Percentiles rank a stretch among this genome's conserved stretches.
Evolutionary conservation across 768 basidiomycete species (phyloP).

Genomic region (Chalciporus pseudorubinellus): DNA sequence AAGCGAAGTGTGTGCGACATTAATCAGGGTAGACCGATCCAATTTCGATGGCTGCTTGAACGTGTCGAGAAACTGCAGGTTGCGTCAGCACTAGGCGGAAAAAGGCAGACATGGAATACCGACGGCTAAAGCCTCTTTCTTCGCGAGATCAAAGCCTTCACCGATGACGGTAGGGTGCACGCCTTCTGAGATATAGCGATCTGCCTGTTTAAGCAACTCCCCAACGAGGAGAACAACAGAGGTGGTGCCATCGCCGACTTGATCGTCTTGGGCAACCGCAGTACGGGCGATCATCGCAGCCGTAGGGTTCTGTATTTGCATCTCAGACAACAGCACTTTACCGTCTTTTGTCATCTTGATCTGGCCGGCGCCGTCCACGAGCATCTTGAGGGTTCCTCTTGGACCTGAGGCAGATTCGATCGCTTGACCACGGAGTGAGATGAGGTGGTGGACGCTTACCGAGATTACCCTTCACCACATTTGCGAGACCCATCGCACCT

Average conservation of each 20-base stretch:
- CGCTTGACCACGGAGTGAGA: conserved; percentile 14
- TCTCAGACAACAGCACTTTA: conserved; percentile 96
- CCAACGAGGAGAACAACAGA: conserved; percentile 95
- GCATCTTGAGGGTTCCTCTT: conserved; percentile 97
- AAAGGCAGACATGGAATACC: conserved; percentile 33
- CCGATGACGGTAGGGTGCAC: conserved; percentile 96
- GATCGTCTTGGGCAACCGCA: conserved; percentile 97
- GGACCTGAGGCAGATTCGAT: conserved; percentile 60
- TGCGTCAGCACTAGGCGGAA: conserved; percentile 21
- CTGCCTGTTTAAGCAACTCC: conserved; percentile 94
- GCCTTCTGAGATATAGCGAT: conserved; percentile 96
- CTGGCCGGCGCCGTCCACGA: conserved; percentile 96
- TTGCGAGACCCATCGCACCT: conserved; percentile 96
- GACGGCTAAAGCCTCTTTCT: conserved; percentile 89
- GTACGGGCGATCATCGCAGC: conserved; percentile 99
- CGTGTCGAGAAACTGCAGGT: conserved; percentile 79
- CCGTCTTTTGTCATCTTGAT: conserved; percentile 99
- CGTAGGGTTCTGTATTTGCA: conserved; percentile 99
- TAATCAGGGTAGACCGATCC: conserved; percentile 88
- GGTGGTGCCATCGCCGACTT: conserved; percentile 98
- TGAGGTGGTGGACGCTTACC: conserved; percentile 50
- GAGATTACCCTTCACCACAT: conserved; percentile 95
- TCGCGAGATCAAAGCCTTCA: conserved; percentile 95
- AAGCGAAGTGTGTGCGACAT: conserved; percentile 93
- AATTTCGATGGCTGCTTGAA: conserved; percentile 79